Evolutionary conservation across 192 early-diverging fungal species (phyloP), one percentile per base, ranked within the genome.

Genomic region (Funneliformis geosporum): DNA sequence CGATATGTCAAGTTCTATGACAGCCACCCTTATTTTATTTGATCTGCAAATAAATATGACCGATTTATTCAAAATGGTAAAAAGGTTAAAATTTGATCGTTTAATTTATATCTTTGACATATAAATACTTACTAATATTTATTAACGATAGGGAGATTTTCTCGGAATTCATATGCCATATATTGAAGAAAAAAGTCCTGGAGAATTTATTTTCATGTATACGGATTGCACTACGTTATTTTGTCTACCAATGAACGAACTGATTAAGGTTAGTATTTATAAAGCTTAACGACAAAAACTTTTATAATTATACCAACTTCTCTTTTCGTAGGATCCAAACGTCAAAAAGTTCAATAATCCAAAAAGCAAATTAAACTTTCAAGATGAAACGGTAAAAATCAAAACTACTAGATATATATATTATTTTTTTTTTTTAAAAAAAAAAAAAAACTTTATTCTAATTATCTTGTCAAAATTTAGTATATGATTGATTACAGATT

Each of bases 191-290:
- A 39, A 8, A 68, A 39, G 16, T 1, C 18, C 27, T 4, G 66
- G 18, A 21, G 39, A 39, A 12, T 5, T 68, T 5, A 25, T 68
- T 42, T 2, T 68, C 33, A 27, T 38, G 27, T 68, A 68, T 21
- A 39, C 28, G 18, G 66, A 68, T 68, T 68, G 27, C 12, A 68
- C 66, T 14, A 38, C 33, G 11, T 68, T 68, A 8, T 68, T 68
- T 68, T 68, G 66, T 39, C 16, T 68, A 38, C 66, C 66, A 68
- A 27, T 68, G 66, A 68, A 18, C 18, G 66, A 68, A 39, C 66
- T 68, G 12, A 38, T 27, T 68, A 68, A 68, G 66, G 66, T 68
- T 68, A 39, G 16, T 68, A 40, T 16, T 38, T 18, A 6, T 67
- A 38, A 38, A 18, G 11, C 14, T 68, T 8, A 68, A 39, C 18